Conservation (phyloP, 352 stramenopile species). For the Phytophthora macrochlamydospora region DNA sequence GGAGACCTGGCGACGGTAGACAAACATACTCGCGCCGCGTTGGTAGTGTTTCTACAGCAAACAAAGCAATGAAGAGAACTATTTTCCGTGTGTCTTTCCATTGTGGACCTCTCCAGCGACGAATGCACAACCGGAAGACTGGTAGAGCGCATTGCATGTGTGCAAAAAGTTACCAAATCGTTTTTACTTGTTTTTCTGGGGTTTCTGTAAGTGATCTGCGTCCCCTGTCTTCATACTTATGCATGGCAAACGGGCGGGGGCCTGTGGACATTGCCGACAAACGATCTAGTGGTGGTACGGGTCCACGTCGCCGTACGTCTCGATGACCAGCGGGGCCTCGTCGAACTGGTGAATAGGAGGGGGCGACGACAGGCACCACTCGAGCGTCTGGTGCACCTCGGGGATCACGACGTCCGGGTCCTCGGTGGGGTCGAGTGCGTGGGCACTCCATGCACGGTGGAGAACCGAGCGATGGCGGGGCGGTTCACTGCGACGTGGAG, state of each 20-base stretch:
- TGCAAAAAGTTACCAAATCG: slow-evolving; percentile 38
- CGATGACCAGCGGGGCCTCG: slow-evolving; percentile 86
- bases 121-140: background rate
- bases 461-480: slow-evolving; percentile 57
- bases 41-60: too few relatives aligned
- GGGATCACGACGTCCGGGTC: slow-evolving; percentile 85
- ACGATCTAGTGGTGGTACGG: slow-evolving; percentile 73
- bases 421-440: slow-evolving; percentile 45
- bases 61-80: slow-evolving; percentile 8
- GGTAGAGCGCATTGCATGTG: slow-evolving; percentile 24
- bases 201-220: slow-evolving; percentile 25
- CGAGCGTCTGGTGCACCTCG: slow-evolving; percentile 80
- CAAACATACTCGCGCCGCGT: background rate
- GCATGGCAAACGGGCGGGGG: slow-evolving; percentile 19
- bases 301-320: slow-evolving; percentile 88
- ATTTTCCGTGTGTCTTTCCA: slow-evolving; percentile 9
- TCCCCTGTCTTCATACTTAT: slow-evolving; percentile 32
- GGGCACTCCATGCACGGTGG: slow-evolving; percentile 46
- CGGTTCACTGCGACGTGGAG: slow-evolving; percentile 48
- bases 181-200: slow-evolving; percentile 15
- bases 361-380: slow-evolving; percentile 85
- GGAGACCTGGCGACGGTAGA: slow-evolving; percentile 81
- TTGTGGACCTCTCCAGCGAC: background rate
- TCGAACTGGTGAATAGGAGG: slow-evolving; percentile 91
- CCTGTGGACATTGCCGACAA: too few relatives aligned